A percentile compares a stretch with the other conserved stretches of the same genome.
Conservation (phyloP, 2,329 filamentous ascomycete species). For the Exophiala xenobiotica region DNA sequence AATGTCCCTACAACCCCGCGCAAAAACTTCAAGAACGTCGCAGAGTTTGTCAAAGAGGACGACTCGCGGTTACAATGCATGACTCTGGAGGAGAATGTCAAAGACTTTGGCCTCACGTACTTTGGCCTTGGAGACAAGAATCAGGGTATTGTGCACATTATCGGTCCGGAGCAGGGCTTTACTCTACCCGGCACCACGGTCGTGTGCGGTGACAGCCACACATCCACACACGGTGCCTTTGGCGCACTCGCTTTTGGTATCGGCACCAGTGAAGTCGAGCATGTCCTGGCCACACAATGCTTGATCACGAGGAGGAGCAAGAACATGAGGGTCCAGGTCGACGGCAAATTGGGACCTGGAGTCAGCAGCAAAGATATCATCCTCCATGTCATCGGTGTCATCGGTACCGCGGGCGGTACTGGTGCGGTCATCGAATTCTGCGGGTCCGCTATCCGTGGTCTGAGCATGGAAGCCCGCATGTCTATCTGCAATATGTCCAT, state of each 20-base stretch:
- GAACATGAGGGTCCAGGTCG: conserved; percentile 97
- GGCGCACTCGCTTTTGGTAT: conserved; percentile 94
- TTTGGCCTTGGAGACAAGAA: conserved; percentile 95
- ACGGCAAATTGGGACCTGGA: conserved; percentile 83
- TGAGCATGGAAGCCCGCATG: conserved; percentile 98
- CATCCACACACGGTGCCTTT: conserved; percentile 95
- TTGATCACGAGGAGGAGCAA: conserved; percentile 93
- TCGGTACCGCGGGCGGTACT: conserved; percentile 92
- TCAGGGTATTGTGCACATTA: conserved; percentile 97
- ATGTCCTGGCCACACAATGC: conserved; percentile 94
- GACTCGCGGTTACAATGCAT: conserved; percentile 92
- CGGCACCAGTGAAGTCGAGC: conserved; percentile 96
- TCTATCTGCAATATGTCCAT: conserved; percentile 99
- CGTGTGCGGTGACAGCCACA: conserved; percentile 97
- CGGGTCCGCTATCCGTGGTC: conserved; percentile 81
- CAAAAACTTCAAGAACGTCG: conserved; percentile 91
- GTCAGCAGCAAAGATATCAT: conserved; percentile 96
- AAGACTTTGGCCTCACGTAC: conserved; percentile 93
- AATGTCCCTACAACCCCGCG: conserved; percentile 91
- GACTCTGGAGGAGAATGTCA: conserved; percentile 95
- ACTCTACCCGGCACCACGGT: conserved; percentile 95
- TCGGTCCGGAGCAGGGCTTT: conserved; percentile 97
- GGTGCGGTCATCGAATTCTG: conserved; percentile 97
- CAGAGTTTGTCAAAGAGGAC: conserved; percentile 88
- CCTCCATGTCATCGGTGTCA: conserved; percentile 86